These are phyloP conservation scores for Crithidia sp. DNA, from an alignment of 208 protist species.

Conservation along the genomic window DNA sequence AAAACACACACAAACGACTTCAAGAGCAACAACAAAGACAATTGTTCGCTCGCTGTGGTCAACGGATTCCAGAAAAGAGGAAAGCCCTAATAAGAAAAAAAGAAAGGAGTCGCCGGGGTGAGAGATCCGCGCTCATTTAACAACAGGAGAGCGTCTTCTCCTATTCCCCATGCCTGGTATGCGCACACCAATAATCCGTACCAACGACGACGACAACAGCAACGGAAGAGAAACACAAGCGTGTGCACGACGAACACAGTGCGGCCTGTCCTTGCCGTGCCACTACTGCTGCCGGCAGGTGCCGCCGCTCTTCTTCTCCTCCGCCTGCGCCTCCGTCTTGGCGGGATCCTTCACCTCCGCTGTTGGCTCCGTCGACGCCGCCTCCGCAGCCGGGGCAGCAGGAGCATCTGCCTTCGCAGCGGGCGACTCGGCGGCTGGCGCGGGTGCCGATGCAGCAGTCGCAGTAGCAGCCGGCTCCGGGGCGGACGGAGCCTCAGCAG, in stretches of 20 bases:
- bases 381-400: conserved; percentile 1
- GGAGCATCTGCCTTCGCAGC: neutral
- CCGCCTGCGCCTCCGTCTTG: conserved; percentile 7
- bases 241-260: neutral
- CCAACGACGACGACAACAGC: too few relatives aligned
- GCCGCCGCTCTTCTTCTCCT: conserved; percentile 30
- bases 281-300: conserved; percentile 34
- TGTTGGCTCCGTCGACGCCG: neutral
- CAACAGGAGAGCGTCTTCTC: too few relatives aligned
- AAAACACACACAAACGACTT: too few relatives aligned
- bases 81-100: neutral
- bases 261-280: neutral
- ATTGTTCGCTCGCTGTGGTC: too few relatives aligned
- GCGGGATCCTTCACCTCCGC: conserved; percentile 1
- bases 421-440: neutral
- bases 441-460: neutral
- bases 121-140: too few relatives aligned
- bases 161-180: too few relatives aligned
- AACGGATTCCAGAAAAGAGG: neutral
- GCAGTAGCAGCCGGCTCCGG: neutral
- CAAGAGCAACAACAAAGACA: too few relatives aligned
- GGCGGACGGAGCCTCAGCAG: neutral
- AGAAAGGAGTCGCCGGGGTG: neutral
- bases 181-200: too few relatives aligned
- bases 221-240: neutral